Evolutionary conservation across 805 yeast species (phyloP).

Genomic region (Candida yuanshanica): DNA sequence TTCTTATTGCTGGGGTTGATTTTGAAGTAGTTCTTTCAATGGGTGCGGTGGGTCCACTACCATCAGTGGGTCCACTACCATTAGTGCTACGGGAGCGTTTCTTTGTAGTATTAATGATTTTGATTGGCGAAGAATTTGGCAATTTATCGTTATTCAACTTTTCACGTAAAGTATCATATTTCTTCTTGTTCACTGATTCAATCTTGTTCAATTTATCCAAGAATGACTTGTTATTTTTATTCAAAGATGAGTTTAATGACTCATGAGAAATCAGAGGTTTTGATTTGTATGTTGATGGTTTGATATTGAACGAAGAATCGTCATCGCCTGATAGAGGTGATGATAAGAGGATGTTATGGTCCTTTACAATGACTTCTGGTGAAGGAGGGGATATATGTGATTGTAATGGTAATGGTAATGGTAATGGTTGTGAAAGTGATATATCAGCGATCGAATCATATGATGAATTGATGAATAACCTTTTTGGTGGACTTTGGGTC

Average conservation of each 20-base stretch:
- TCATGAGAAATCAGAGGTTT: neutral
- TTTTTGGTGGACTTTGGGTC: neutral
- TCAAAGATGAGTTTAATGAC: neutral
- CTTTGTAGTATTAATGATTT: too few species aligned
- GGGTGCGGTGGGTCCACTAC: too few species aligned
- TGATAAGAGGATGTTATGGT: constrained; percentile 2
- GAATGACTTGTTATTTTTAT: neutral
- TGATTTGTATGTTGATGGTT: neutral
- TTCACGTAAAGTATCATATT: neutral
- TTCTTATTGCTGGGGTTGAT: constrained; percentile 1
- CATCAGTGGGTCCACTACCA: neutral
- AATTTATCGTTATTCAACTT: neutral
- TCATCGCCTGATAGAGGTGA: constrained; percentile 2
- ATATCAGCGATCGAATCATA: neutral
- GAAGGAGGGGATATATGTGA: neutral
- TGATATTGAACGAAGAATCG: neutral
- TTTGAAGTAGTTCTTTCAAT: neutral
- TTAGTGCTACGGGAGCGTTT: neutral
- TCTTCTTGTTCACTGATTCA: neutral
- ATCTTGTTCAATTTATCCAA: neutral
- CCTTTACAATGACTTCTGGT: neutral
- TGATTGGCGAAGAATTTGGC: neutral
- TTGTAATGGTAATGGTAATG: neutral
- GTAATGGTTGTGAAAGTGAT: neutral
- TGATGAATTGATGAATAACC: neutral